Base-by-base conservation (phyloP, 441 rosid genomes). In the Erodium texanum region DNA sequence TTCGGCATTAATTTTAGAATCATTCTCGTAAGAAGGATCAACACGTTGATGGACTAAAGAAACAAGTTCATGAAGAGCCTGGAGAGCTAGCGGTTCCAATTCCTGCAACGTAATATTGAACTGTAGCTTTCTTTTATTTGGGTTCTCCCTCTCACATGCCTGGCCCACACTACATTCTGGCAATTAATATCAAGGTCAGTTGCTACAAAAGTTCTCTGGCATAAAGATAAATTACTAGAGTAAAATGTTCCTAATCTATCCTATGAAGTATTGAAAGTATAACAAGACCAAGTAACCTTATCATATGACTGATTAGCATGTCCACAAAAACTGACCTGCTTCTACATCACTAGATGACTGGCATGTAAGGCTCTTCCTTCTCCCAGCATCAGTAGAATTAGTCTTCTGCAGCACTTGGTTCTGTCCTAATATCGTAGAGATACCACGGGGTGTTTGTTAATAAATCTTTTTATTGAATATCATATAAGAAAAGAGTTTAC, bases 11-110 rank as follows among this genome's bases (percentile, higher is more conserved):
- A 66, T 64, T 24, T 66, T 73, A 66, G 81, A 78, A 66, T 66
- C 82, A 69, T 77, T 80, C 74, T 74, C 73, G 64, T 71, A 83
- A 70, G 72, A 79, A 71, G 72, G 69, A 77, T 82, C 87, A 66
- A 91, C 84, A 59, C 43, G 75, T 70, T 83, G 83, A 80, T 88
- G 96, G 71, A 89, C 95, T 69, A 87, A 77, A 75, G 93, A 52
- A 52, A 52, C 59, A 52, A 52, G 59, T 52, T 52, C 22, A 16
- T 52, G 59, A 52, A 52, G 59, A 5, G 59, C 59, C 78, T 80
- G 87, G 61, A 79, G 74, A 71, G 87, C 69, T 73, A 10, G 66
- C 23, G 90, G 84, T 64, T 84, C 87, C 62, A 91, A 74, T 48
- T 77, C 82, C 72, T 80, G 77, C 83, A 89, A 71, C 14, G 68